A percentile compares a stretch with the other conserved stretches of the same genome.
Evolutionary conservation across 352 stramenopile species (phyloP).

Genomic region (Aphanomyces euteiches): DNA sequence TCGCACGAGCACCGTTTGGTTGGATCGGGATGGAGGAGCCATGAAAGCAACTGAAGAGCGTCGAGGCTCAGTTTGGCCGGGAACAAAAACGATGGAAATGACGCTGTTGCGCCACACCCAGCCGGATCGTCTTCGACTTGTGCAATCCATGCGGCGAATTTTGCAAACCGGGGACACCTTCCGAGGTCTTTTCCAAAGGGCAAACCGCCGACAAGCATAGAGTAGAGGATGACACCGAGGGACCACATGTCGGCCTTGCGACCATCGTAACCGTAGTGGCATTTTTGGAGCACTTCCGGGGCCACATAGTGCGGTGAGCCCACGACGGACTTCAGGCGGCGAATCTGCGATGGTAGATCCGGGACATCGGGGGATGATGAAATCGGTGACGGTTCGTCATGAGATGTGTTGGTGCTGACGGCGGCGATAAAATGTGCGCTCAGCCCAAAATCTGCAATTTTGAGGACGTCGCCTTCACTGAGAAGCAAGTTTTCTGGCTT

Average conservation of each 20-base stretch:
- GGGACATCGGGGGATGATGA: neutral
- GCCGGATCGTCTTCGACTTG: slow-evolving; percentile 52
- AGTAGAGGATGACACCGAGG: slow-evolving; percentile 91
- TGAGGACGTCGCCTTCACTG: slow-evolving; percentile 87
- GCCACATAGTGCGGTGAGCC: slow-evolving; percentile 96
- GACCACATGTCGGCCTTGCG: slow-evolving; percentile 93
- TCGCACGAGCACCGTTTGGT: slow-evolving; percentile 72
- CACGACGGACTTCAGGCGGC: slow-evolving; percentile 93
- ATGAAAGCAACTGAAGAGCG: slow-evolving; percentile 64
- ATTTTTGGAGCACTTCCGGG: slow-evolving; percentile 91
- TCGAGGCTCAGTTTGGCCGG: slow-evolving; percentile 59
- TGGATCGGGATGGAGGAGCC: slow-evolving; percentile 81
- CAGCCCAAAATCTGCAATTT: slow-evolving; percentile 95
- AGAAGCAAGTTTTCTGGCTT: slow-evolving; percentile 96
- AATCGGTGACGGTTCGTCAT: neutral
- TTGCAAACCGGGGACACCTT: slow-evolving; percentile 91
- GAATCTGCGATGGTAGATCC: slow-evolving; percentile 47
- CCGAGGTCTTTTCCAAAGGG: slow-evolving; percentile 94
- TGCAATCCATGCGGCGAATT: slow-evolving; percentile 91
- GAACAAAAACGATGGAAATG: slow-evolving; percentile 83
- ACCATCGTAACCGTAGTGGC: slow-evolving; percentile 86
- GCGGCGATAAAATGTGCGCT: slow-evolving; percentile 87
- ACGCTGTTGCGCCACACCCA: slow-evolving; percentile 32
- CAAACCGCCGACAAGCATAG: slow-evolving; percentile 88
- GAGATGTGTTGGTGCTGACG: slow-evolving; percentile 47